Evolutionary conservation across 306 rosid genomes (phyloP), one percentile per base, ranked within the genome.

Genomic region (Delonix regia): DNA sequence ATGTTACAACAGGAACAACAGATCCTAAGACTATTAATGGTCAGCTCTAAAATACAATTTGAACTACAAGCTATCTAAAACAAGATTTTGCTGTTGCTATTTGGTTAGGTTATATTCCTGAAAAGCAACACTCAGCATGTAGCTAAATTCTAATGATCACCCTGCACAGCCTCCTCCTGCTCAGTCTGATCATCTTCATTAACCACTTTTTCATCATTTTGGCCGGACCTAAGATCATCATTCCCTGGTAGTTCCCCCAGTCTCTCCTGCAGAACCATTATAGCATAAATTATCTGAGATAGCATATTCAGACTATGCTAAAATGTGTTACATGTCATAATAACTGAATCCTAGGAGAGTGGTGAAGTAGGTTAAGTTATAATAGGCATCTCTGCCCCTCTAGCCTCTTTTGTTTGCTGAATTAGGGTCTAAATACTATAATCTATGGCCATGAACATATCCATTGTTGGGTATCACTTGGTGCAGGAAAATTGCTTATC

Each of bases 221-320:
- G 85, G 78, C 80, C 87, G 12, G 91, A 68, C 79, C 82, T 81
- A 61, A 51, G 34, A 60, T 86, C 96, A 66, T 86, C 91, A 0
- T 83, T 86, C 80, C 80, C 87, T 47, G 91, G 93, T 80, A 61
- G 55, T 82, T 85, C 93, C 61, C 89, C 94, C 1, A 90, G 87
- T 85, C 81, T 85, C 88, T 80, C 94, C 97, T 92, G 93, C 45
- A 82, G 38, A 82, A 82, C 21, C 71, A 60, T 21, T 66, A 65
- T 45, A 60, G 65, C 30, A 51, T 63, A 21, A 48, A 80, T 49
- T 39, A 66, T 41, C 52, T 39, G 60, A 76, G 77, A 28, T 19
- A 64, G 19, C 73, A 72, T 42, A 25, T 42, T 62, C 19, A 79
- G 69, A 47, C 24, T 62, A 60, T 42, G 22, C 64, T 52, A 52